These are phyloP conservation scores for Saccharomyces hybrid DNA, from an alignment of 1,139 yeast genomes.

Conservation along the genomic window DNA sequence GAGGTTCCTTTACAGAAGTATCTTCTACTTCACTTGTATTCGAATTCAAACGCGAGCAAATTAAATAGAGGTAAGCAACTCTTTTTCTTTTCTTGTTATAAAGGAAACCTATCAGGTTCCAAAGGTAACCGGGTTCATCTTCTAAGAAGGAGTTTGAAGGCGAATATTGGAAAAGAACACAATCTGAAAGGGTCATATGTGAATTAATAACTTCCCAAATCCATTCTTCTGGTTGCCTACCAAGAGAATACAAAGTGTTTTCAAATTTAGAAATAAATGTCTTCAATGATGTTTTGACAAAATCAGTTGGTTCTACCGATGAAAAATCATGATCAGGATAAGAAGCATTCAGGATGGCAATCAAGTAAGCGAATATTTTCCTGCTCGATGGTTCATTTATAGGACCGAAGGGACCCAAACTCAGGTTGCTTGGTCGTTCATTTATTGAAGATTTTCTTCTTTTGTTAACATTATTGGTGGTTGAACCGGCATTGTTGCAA, in stretches of 20 bases:
- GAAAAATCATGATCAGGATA: slow-evolving; percentile 96
- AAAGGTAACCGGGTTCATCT: slow-evolving; percentile 47
- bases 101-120: slow-evolving; percentile 91
- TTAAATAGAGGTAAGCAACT: slow-evolving; percentile 72
- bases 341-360: slow-evolving; percentile 82
- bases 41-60: slow-evolving; percentile 32
- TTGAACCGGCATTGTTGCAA: background rate
- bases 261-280: slow-evolving; percentile 67
- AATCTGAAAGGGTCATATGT: slow-evolving; percentile 72
- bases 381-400: slow-evolving; percentile 74
- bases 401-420: slow-evolving; percentile 85
- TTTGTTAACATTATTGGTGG: slow-evolving; percentile 1
- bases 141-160: slow-evolving; percentile 76
- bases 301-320: slow-evolving; percentile 78
- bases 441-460: slow-evolving; percentile 24
- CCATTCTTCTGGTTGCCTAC: slow-evolving; percentile 49
- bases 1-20: slow-evolving; percentile 29
- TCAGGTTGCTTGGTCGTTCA: slow-evolving; percentile 21
- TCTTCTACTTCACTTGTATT: slow-evolving; percentile 22
- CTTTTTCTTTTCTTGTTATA: slow-evolving; percentile 86
- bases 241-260: slow-evolving; percentile 70
- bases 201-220: slow-evolving; percentile 85
- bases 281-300: slow-evolving; percentile 43
- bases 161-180: slow-evolving; percentile 65
- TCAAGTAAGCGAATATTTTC: slow-evolving; percentile 81